Evolutionary conservation across 345 rosid genomes (phyloP).

Genomic region (Luvunga scandens): DNA sequence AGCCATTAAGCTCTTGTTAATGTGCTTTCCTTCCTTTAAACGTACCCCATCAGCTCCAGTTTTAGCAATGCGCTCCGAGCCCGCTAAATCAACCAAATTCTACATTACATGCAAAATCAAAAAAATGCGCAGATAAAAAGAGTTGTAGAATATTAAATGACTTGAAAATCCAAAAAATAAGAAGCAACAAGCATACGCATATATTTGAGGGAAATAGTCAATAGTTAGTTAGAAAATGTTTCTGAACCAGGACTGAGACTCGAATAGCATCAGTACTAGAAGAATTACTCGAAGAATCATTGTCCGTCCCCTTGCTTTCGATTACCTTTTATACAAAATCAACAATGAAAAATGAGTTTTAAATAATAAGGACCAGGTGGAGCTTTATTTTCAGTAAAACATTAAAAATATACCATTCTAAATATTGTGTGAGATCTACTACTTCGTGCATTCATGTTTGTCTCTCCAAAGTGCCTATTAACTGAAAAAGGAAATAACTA

Average conservation of each 20-base stretch:
- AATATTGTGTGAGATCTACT: constrained; percentile 98
- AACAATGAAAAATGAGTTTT: not conserved
- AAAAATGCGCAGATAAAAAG: not conserved
- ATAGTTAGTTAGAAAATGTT: constrained; percentile 3
- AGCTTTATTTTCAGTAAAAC: not conserved
- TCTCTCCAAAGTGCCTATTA: constrained; percentile 93
- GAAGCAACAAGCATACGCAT: not conserved
- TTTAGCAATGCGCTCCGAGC: constrained; percentile 90
- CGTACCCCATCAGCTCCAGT: constrained; percentile 96
- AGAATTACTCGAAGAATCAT: constrained; percentile 28
- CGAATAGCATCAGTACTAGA: constrained; percentile 67
- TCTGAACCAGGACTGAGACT: constrained; percentile 79
- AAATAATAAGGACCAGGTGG: not conserved
- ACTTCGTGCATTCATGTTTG: constrained; percentile 93
- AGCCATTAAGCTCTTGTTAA: constrained; percentile 94
- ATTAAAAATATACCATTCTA: constrained; percentile 68
- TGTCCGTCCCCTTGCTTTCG: constrained; percentile 76
- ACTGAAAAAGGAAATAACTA: constrained; percentile 30
- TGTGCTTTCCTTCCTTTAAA: constrained; percentile 86
- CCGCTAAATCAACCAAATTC: constrained; percentile 97
- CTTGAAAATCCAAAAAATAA: not conserved
- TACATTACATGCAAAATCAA: constrained; percentile 25
- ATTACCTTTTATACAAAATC: constrained; percentile 56
- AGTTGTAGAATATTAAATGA: not conserved
- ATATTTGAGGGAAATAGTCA: not conserved